These are phyloP conservation scores for Sapria himalayana DNA, from an alignment of 345 rosid genomes.

Conservation along the genomic window DNA sequence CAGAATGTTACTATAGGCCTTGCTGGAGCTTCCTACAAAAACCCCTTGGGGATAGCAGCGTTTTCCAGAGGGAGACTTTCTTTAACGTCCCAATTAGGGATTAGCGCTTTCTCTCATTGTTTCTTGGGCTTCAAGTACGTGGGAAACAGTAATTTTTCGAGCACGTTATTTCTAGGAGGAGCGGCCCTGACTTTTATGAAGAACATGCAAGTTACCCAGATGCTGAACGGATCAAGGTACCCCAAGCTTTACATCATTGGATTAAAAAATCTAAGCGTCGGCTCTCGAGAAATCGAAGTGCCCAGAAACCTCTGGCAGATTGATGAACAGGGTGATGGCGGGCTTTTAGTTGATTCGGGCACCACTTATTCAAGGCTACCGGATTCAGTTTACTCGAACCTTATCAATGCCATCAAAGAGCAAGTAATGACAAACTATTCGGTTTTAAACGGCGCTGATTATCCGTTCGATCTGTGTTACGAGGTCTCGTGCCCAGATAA, in stretches of 20 bases:
- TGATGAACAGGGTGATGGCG: conserved; percentile 64
- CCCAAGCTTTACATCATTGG: conserved; percentile 66
- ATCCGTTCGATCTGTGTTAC: conserved; percentile 74
- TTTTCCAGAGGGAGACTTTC: conserved; percentile 73
- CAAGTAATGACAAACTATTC: too few species aligned
- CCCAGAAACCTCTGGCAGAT: conserved; percentile 38
- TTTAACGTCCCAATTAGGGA: conserved; percentile 56
- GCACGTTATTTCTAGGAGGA: conserved; percentile 53
- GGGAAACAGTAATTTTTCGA: conserved; percentile 48
- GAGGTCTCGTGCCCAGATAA: conserved; percentile 40
- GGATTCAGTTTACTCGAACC: conserved; percentile 37
- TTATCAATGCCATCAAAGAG: too few species aligned
- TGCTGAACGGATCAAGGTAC: conserved; percentile 36
- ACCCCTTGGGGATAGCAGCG: conserved; percentile 71
- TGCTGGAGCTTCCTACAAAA: conserved; percentile 40
- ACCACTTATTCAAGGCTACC: conserved; percentile 77
- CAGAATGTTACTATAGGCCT: conserved; percentile 28
- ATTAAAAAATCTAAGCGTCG: conserved; percentile 35
- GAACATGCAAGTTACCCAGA: conserved; percentile 47
- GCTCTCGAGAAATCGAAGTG: conserved; percentile 14
- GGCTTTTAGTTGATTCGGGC: conserved; percentile 68
- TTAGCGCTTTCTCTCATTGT: conserved; percentile 68
- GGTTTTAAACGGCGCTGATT: conserved; percentile 16
- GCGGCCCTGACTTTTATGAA: conserved; percentile 20
- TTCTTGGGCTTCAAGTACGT: conserved; percentile 71